Evolutionary conservation across 257 asterid species (phyloP).

Genomic region (Coffea canephora): DNA sequence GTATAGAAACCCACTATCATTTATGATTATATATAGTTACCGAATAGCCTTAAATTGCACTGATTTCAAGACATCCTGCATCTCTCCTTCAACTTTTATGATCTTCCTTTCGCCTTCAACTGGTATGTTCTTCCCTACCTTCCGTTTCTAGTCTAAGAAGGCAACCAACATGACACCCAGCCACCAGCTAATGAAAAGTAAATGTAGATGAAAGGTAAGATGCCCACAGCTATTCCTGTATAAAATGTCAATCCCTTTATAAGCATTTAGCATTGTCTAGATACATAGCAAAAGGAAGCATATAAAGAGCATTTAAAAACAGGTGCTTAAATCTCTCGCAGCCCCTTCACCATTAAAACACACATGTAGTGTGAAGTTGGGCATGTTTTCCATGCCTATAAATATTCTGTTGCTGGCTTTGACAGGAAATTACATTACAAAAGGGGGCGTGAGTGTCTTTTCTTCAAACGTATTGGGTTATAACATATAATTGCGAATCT

Average conservation of each 20-base stretch:
- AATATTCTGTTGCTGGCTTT: not conserved
- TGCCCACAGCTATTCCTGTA: not conserved
- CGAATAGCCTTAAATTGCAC: not conserved
- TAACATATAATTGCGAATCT: not conserved
- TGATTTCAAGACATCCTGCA: conserved; percentile 1
- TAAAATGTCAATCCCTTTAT: not conserved
- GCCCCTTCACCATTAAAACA: not conserved
- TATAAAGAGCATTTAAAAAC: not conserved
- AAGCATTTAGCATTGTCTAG: not conserved
- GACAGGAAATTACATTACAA: too few relatives aligned
- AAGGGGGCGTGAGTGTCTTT: not conserved
- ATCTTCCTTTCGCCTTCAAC: not conserved
- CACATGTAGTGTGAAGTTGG: not conserved
- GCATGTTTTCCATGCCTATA: not conserved
- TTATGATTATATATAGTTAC: not conserved
- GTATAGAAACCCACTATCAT: not conserved
- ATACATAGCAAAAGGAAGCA: not conserved
- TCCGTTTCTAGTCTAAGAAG: not conserved
- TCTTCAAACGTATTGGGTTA: not conserved
- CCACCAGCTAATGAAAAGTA: not conserved
- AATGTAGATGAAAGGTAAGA: not conserved
- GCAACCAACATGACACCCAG: not conserved
- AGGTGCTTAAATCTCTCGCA: not conserved
- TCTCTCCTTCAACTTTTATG: not conserved
- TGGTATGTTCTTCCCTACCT: not conserved